Evolutionary conservation across 306 rosid species (phyloP).

Genomic region (Sindora glabra): DNA sequence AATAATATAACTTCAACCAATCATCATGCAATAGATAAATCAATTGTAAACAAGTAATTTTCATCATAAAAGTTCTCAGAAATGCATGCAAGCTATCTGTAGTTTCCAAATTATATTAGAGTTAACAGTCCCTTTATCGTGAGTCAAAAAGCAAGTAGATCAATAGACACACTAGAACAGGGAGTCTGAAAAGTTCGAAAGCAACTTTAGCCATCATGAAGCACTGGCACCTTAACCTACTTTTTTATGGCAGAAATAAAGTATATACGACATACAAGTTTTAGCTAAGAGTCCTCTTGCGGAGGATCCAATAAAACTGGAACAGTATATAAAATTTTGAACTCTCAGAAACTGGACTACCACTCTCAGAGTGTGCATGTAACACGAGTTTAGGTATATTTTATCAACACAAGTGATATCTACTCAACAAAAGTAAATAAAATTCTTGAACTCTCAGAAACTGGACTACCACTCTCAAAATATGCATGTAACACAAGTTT

Average conservation of each 20-base stretch:
- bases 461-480: too few species aligned
- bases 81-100: background rate
- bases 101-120: background rate
- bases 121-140: background rate
- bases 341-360: background rate
- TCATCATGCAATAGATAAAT: background rate
- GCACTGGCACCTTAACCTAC: background rate
- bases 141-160: background rate
- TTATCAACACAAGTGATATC: too few species aligned
- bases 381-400: too few species aligned
- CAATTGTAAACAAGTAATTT: slow-evolving; percentile 8
- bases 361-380: too few species aligned
- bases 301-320: background rate
- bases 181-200: background rate
- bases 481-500: too few species aligned
- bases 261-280: background rate
- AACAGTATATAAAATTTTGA: background rate
- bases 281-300: background rate
- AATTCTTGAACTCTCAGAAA: background rate
- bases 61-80: background rate
- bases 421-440: background rate
- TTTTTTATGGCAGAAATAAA: slow-evolving; percentile 2
- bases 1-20: background rate
- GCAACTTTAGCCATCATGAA: slow-evolving; percentile 5
- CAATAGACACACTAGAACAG: background rate